phyloP scores from a whole-genome alignment of 2,329 filamentous ascomycete genomes.

The Alternaria longipes region DNA sequence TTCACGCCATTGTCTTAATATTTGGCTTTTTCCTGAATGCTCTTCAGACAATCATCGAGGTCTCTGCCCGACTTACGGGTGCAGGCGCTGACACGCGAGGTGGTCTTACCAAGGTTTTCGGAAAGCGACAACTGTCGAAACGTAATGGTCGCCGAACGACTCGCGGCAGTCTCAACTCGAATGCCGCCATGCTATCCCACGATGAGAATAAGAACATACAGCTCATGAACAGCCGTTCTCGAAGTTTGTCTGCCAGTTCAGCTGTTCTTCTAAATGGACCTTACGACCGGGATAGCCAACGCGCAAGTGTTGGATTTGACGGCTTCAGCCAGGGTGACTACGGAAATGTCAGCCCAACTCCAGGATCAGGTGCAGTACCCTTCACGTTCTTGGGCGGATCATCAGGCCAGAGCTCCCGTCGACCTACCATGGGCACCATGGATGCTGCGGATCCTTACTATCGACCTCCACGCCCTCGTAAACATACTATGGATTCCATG shows the following conservation, averaged over 20 bases:
- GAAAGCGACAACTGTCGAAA: constrained; percentile 85
- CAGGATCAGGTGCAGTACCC: constrained; percentile 73
- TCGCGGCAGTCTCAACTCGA: constrained; percentile 83
- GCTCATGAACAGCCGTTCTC: constrained; percentile 62
- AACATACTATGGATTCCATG: constrained; percentile 64
- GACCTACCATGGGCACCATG: constrained; percentile 49
- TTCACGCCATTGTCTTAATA: constrained; percentile 84
- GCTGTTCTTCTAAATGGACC: constrained; percentile 67
- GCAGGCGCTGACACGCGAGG: constrained; percentile 81
- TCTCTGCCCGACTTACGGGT: constrained; percentile 81
- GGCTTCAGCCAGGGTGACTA: constrained; percentile 62
- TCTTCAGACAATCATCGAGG: constrained; percentile 88
- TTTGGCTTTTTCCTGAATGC: constrained; percentile 95
- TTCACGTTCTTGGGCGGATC: constrained; percentile 71
- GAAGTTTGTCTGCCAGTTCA: constrained; percentile 70
- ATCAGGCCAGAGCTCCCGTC: constrained; percentile 54
- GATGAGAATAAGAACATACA: constrained; percentile 72
- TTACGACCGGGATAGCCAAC: constrained; percentile 51
- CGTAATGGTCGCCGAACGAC: constrained; percentile 72
- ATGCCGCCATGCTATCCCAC: constrained; percentile 78
- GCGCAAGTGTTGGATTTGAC: constrained; percentile 64
- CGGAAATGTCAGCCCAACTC: constrained; percentile 72
- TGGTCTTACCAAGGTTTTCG: constrained; percentile 85
- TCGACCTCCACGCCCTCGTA: constrained; percentile 78
- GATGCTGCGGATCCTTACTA: constrained; percentile 79